Evolutionary conservation across 1,139 yeast species (phyloP).

Genomic region (Geotrichum restrictum): DNA sequence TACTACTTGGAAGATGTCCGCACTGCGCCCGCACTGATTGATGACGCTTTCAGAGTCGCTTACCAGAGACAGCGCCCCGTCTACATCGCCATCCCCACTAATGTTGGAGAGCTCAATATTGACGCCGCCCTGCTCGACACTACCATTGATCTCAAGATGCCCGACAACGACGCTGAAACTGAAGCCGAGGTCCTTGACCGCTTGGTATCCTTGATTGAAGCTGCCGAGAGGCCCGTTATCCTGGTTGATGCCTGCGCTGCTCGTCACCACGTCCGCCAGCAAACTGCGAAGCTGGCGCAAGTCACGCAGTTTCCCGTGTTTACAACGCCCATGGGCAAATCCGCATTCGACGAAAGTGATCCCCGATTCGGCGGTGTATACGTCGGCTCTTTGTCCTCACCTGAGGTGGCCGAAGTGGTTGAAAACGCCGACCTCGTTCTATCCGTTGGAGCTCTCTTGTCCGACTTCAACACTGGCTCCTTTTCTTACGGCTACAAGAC

Average conservation of each 20-base stretch:
- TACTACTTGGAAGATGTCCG: conserved; percentile 58
- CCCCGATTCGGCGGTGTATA: conserved; percentile 83
- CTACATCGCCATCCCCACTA: conserved; percentile 78
- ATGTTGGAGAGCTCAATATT: conserved; percentile 64
- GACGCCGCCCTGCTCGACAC: conserved; percentile 53
- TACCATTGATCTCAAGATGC: conserved; percentile 60
- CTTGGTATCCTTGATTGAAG: conserved; percentile 50
- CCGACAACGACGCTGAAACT: conserved; percentile 63
- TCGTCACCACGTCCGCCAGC: conserved; percentile 64
- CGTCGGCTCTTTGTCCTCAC: conserved; percentile 73
- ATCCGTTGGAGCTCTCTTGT: conserved; percentile 75
- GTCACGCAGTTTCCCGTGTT: conserved; percentile 76
- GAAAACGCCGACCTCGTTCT: conserved; percentile 73
- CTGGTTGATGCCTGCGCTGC: conserved; percentile 85
- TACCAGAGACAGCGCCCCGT: conserved; percentile 75
- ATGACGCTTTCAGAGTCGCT: conserved; percentile 70
- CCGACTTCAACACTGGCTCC: conserved; percentile 88
- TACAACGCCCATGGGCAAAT: conserved; percentile 90
- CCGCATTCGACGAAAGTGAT: conserved; percentile 67
- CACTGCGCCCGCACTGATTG: conserved; percentile 65
- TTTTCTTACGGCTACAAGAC: conserved; percentile 80
- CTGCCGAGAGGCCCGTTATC: conserved; percentile 65
- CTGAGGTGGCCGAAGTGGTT: conserved; percentile 70
- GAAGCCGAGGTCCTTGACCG: conserved; percentile 67
- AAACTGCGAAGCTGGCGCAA: conserved; percentile 60